Base-by-base conservation (phyloP, 1,139 yeast species). In the Casaregolazyma lundiana region DNA sequence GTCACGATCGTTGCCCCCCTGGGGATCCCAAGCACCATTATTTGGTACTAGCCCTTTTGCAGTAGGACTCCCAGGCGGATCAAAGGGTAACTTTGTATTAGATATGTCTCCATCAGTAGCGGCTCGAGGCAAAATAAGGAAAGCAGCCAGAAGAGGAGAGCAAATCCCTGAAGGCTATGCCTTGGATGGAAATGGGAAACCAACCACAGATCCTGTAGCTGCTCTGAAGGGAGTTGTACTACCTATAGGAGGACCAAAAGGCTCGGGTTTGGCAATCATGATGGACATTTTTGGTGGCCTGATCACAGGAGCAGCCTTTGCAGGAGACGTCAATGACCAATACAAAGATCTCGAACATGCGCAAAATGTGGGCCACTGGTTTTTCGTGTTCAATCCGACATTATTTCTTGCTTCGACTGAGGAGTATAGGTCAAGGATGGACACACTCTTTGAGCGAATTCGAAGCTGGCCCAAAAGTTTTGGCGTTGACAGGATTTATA, bases 21-120 rank as follows among this genome's bases (percentile, higher is more conserved):
- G 32, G 32, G 32, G 32, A 26, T 26, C 32, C 32, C 32, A 26
- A 26, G 32, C 11, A 26, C 32, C 32, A 7, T 26, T 26, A 26
- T 26, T 26, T 26, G 32, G 32, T 3, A 26, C 32, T n/a, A 26
- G 32, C 13, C 32, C 32, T 26, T 26, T 26, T 26, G 32, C 32
- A 26, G 32, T 26, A 26, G 32, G 32, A 11, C 32, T 26, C 13
- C 32, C 32, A 3, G 32, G 32, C 11, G 32, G 32, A 26, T 26
- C 32, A 3, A 26, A 26, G 32, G 32, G 32, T 6, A n/a, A 26
- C 11, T 26, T 26, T 11, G 32, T 26, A 6, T 6, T 26, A 15
- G 32, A 26, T 26, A 26, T 26, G 32, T 26, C 32, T 2, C 32
- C 32, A 7, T 26, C 32, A 11, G 32, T 26, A 15, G 32, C 32